Evolutionary conservation across 257 asterid genomes (phyloP), one percentile per base, ranked within the genome.

Genomic region (Cruciata laevipes): DNA sequence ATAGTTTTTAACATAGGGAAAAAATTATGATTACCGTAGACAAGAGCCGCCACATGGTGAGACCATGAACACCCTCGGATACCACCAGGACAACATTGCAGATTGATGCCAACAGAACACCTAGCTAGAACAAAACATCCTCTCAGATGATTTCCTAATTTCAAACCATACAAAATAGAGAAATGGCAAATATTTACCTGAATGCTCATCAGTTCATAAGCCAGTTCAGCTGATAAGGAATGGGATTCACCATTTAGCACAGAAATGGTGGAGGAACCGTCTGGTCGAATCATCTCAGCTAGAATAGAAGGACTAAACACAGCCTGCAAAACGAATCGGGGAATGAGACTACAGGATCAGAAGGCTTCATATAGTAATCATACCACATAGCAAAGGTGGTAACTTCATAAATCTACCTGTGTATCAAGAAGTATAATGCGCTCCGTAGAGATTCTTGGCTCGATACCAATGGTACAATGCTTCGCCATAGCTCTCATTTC

Each of bases 231-330:
- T 20, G 97, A 84, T 58, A 93, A 77, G 32, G 91, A 72, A 74
- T 90, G 79, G 37, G 90, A 74, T 78, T 90, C 98, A 47, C 95
- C 95, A 71, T 72, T 78, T 63, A 90, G 70, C 18, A 93, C 91
- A 16, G 98, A 74, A 68, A 93, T 53, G 5, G 96, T 86, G 53
- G 95, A 93, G 67, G 89, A 89, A 51, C 95, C 97, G 65, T 93
- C 99, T 18, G 95, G 97, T 80, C 96, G 83, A 65, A 86, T 84
- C 87, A 93, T 85, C 87, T 93, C 99, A 18, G 96, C 96, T 74
- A 90, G 78, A 75, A 88, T 86, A 11, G 96, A 88, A 18, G 99
- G 91, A 75, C 99, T 88, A 80, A 80, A 88, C 27, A 93, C 95
- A 63, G 99, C 97, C 96, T 90, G 95, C 80, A 77, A 3, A 63